Base-by-base conservation (phyloP, 768 basidiomycete species). In the Agrocybe praecox region DNA sequence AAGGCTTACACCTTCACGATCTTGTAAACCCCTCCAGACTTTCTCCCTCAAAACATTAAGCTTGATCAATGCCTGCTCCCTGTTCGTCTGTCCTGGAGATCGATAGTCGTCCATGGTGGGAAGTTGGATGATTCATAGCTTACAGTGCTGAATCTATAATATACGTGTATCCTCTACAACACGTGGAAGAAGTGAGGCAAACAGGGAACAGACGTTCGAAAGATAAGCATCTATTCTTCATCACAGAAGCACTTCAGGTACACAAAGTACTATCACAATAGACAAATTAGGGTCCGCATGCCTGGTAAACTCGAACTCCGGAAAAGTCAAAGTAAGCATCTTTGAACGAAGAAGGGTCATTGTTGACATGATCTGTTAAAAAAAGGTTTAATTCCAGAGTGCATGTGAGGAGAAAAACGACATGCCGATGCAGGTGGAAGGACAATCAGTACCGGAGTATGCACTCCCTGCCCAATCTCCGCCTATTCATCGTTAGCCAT, bases 281-380 rank as follows among this genome's bases (percentile, higher is more conserved):
- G 33, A 2, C 17, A 29, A 29, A 29, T 9, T 29, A 29, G 26
- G 26, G 26, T 29, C 9, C 26, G 19, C 12, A 42, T 19, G 55
- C 40, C 33, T 59, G 24, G 50, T 77, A 77, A 2, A 77, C 63
- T 33, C 77, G 78, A 48, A 91, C 69, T 1, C 80, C 78, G 24
- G 79, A 80, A 68, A 92, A 77, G 36, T 89, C 81, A 73, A 89
- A 91, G 73, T 81, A 90, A 1, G 90, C 88, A 15, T 84, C 70
- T n/a, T 61, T 44, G 69, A 90, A 91, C 11, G 83, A 82, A 10
- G 62, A 59, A 0, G 90, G 89, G 67, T 88, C 85, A 62, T 76
- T 76, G 71, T 83, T 79, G 52, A 89, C 87, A 64, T 73, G 84
- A 49, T 82, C 85, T 32, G 36, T 34, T 36, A 47, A 32, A 17